Percentiles rank a stretch among this genome's conserved stretches.
Evolutionary conservation across 2,329 filamentous ascomycete genomes (phyloP).

Genomic region (Ceratocystis harringtonii): DNA sequence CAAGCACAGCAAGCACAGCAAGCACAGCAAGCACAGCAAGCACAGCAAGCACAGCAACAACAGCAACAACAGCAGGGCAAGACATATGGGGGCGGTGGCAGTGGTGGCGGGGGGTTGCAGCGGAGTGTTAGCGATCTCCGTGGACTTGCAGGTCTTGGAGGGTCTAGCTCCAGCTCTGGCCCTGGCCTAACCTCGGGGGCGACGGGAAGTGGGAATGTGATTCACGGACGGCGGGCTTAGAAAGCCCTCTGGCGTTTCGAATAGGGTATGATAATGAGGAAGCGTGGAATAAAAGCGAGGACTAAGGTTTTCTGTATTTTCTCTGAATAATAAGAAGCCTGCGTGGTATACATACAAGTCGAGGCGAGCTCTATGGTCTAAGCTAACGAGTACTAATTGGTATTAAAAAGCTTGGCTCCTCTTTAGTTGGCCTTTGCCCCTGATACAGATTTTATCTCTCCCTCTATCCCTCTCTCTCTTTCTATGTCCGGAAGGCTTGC

Average conservation of each 20-base stretch:
- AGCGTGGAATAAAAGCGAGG: too few relatives aligned
- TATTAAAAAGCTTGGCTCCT: too few relatives aligned
- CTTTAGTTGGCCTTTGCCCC: too few relatives aligned
- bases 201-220: neutral
- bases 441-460: too few relatives aligned
- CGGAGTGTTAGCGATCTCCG: neutral
- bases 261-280: neutral
- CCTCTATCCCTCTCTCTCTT: neutral
- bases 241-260: neutral
- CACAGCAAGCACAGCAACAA: neutral
- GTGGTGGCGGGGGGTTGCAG: neutral
- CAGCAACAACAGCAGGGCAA: neutral
- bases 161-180: neutral
- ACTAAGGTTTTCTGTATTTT: too few relatives aligned
- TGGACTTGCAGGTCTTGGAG: neutral
- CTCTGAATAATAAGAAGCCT: neutral
- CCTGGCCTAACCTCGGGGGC: neutral
- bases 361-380: too few relatives aligned
- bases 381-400: too few relatives aligned
- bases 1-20: neutral
- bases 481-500: slow-evolving; percentile 68
- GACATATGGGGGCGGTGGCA: neutral
- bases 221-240: slow-evolving; percentile 9
- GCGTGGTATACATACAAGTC: too few relatives aligned
- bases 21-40: neutral